phyloP scores from a whole-genome alignment of 129 eudicot species.

The Centella asiatica region DNA sequence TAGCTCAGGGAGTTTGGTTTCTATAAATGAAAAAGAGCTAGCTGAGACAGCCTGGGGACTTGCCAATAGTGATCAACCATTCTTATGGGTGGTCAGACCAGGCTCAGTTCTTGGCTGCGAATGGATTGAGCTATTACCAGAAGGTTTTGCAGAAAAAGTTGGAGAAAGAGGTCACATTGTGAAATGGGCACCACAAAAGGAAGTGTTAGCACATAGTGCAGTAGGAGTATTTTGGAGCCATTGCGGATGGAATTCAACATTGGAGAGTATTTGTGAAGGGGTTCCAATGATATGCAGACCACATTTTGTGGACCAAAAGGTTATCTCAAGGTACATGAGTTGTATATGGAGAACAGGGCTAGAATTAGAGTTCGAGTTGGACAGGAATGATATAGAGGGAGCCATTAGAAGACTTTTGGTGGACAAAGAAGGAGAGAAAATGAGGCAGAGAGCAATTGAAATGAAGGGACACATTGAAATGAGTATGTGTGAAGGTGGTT shows the following conservation, averaged over 20 bases:
- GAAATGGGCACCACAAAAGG: slow-evolving; percentile 13
- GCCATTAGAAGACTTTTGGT: background rate
- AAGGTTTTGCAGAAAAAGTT: background rate
- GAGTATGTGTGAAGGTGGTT: slow-evolving; percentile 1
- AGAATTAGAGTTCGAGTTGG: background rate
- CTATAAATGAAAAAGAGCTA: background rate
- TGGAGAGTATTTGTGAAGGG: slow-evolving; percentile 3
- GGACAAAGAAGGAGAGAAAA: background rate
- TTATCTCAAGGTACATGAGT: background rate
- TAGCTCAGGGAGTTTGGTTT: slow-evolving; percentile 1
- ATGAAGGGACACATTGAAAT: background rate
- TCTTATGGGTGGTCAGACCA: slow-evolving; percentile 9
- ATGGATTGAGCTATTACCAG: slow-evolving; percentile 9
- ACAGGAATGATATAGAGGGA: background rate
- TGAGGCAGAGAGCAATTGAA: background rate
- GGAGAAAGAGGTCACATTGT: slow-evolving; percentile 4
- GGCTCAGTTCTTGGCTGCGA: slow-evolving; percentile 5
- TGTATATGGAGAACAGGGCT: background rate
- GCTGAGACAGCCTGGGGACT: slow-evolving; percentile 8
- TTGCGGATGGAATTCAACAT: slow-evolving; percentile 5
- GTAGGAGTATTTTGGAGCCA: slow-evolving; percentile 10
- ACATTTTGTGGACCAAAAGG: background rate
- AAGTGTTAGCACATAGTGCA: slow-evolving; percentile 4
- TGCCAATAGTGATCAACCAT: slow-evolving; percentile 2
- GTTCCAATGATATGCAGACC: slow-evolving; percentile 6